These are phyloP conservation scores for Boletellus sp. DNA, from an alignment of 768 basidiomycete genomes.

Conservation along the genomic window DNA sequence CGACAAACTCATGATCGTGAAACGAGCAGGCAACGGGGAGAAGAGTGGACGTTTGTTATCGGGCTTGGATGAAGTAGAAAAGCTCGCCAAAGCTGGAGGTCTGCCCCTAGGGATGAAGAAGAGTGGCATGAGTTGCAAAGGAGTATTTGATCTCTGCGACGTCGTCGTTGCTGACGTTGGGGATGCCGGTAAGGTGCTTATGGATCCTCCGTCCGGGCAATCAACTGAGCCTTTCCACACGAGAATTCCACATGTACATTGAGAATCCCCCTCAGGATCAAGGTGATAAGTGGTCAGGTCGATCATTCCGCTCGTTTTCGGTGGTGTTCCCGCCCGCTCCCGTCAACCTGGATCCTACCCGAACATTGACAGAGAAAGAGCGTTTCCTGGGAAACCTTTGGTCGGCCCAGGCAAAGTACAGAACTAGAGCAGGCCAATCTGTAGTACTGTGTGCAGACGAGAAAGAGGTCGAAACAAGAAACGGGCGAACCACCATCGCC, in stretches of 20 bases:
- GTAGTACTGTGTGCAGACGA: conserved; percentile 70
- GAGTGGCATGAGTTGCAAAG: conserved; percentile 80
- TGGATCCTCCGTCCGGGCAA: neutral
- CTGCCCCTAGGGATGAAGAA: conserved; percentile 67
- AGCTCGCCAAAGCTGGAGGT: conserved; percentile 58
- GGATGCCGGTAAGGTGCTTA: conserved; percentile 61
- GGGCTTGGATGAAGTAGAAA: conserved; percentile 78
- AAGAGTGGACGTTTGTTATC: conserved; percentile 67
- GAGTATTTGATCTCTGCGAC: conserved; percentile 80
- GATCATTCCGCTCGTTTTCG: conserved; percentile 75
- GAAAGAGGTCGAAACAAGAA: conserved; percentile 67
- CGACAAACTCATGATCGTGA: conserved; percentile 89
- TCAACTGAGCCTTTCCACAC: conserved; percentile 5
- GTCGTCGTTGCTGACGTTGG: conserved; percentile 81
- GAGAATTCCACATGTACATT: conserved; percentile 84
- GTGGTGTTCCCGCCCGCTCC: conserved; percentile 75
- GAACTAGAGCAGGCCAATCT: conserved; percentile 69
- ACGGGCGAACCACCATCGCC: conserved; percentile 60
- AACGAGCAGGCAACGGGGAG: conserved; percentile 74
- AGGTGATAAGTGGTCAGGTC: conserved; percentile 82
- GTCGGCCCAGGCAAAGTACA: conserved; percentile 78
- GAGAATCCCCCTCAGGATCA: conserved; percentile 81
- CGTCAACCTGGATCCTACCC: conserved; percentile 60
- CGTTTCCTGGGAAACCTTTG: conserved; percentile 88
- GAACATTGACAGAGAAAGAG: conserved; percentile 64